Evolutionary conservation across 371 early-diverging fungal species (phyloP).

Genomic region (Circinella umbellata): DNA sequence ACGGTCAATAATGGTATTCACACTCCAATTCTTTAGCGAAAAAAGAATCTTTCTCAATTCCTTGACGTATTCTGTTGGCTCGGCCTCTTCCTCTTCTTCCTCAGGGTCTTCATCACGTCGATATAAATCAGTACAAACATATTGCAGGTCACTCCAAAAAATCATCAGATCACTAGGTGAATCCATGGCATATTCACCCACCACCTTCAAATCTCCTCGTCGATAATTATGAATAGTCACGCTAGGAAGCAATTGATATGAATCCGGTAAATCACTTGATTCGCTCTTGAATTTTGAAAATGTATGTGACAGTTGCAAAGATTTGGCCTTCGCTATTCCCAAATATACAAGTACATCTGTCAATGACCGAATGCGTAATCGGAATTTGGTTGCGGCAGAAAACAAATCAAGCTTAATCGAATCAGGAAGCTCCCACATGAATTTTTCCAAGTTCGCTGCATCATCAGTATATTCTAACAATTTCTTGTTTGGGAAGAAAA

Average conservation of each 20-base stretch:
- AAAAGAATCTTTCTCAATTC: conserved; percentile 12
- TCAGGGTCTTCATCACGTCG: neutral
- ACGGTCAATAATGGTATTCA: conserved; percentile 34
- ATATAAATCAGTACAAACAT: conserved; percentile 22
- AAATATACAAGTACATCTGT: conserved; percentile 5
- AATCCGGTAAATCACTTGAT: neutral
- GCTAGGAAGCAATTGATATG: conserved; percentile 10
- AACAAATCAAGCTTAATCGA: conserved; percentile 13
- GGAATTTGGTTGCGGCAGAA: conserved; percentile 18
- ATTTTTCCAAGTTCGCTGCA: conserved; percentile 7
- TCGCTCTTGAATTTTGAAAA: neutral
- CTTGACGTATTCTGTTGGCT: neutral
- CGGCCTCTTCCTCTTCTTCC: neutral
- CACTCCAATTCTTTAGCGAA: conserved; percentile 52
- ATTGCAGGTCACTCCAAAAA: conserved; percentile 51
- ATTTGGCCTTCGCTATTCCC: neutral
- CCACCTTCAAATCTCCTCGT: conserved; percentile 5
- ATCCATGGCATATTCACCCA: conserved; percentile 24
- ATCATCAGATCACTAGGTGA: conserved; percentile 22
- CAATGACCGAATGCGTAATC: conserved; percentile 19
- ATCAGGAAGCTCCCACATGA: conserved; percentile 18
- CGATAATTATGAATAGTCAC: conserved; percentile 21
- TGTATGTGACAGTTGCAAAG: neutral
- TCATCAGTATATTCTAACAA: conserved; percentile 20
- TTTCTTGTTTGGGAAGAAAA: conserved; percentile 1